These are phyloP conservation scores for Ascochyta pisi DNA, from an alignment of 2,329 filamentous ascomycete genomes.

Conservation along the genomic window DNA sequence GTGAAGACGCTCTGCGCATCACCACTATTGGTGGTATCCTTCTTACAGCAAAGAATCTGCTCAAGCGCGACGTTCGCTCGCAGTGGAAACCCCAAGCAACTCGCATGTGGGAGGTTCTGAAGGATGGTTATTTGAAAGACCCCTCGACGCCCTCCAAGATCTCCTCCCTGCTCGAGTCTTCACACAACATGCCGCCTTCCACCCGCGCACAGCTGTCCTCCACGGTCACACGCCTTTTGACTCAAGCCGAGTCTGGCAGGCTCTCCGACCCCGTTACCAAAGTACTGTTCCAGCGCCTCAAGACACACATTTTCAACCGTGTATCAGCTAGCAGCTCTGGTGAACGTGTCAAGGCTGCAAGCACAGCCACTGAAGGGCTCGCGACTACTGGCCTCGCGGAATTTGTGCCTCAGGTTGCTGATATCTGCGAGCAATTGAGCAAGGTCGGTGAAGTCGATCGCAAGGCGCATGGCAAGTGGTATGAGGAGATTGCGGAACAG, in stretches of 20 bases:
- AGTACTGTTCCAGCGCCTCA: slow-evolving; percentile 71
- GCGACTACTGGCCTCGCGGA: slow-evolving; percentile 74
- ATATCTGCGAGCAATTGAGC: slow-evolving; percentile 72
- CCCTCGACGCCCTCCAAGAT: slow-evolving; percentile 56
- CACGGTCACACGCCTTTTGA: slow-evolving; percentile 58
- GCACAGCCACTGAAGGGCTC: slow-evolving; percentile 72
- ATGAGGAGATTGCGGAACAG: slow-evolving; percentile 69
- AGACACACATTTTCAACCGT: slow-evolving; percentile 69
- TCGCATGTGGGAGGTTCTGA: slow-evolving; percentile 74
- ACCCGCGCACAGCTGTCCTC: slow-evolving; percentile 54
- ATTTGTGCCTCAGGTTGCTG: slow-evolving; percentile 72
- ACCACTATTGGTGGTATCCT: slow-evolving; percentile 77
- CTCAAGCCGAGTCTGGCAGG: slow-evolving; percentile 57
- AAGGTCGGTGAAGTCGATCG: slow-evolving; percentile 72
- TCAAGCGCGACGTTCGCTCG: slow-evolving; percentile 79
- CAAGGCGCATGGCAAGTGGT: slow-evolving; percentile 72
- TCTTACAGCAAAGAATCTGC: slow-evolving; percentile 80
- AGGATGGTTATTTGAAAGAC: slow-evolving; percentile 64
- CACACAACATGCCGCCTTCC: slow-evolving; percentile 57
- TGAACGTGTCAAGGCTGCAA: slow-evolving; percentile 74
- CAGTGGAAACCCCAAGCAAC: slow-evolving; percentile 78
- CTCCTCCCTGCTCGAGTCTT: slow-evolving; percentile 57
- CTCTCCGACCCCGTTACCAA: slow-evolving; percentile 70
- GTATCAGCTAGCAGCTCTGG: slow-evolving; percentile 70
- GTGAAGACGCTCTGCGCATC: slow-evolving; percentile 67